These are phyloP conservation scores for Coemansia asiatica DNA, from an alignment of 192 early-diverging fungal genomes.

Conservation along the genomic window DNA sequence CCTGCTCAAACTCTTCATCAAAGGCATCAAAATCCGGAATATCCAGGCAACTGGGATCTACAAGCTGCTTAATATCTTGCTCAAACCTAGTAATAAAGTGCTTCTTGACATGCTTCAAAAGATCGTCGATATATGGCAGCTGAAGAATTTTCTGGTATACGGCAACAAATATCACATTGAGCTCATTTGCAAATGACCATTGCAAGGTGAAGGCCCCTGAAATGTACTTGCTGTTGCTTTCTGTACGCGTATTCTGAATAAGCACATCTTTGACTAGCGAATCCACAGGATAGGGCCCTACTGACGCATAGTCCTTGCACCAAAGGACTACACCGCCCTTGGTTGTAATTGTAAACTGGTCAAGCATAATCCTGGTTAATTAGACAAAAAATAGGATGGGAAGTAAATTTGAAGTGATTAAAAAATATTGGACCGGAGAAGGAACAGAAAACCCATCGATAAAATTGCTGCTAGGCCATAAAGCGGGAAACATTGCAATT, in stretches of 20 bases:
- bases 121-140: constrained; percentile 80
- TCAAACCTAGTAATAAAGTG: constrained; percentile 67
- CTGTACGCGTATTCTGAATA: constrained; percentile 67
- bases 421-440: too few species aligned
- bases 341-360: constrained; percentile 79
- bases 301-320: constrained; percentile 67
- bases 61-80: constrained; percentile 25
- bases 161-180: constrained; percentile 79
- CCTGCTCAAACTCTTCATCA: constrained; percentile 69
- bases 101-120: constrained; percentile 67
- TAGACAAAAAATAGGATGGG: too few species aligned
- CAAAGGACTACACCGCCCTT: constrained; percentile 88
- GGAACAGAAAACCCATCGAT: too few species aligned
- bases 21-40: constrained; percentile 57
- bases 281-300: constrained; percentile 66
- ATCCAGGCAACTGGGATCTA: constrained; percentile 12
- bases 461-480: too few species aligned
- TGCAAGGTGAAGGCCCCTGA: constrained; percentile 69
- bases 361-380: constrained; percentile 85
- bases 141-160: constrained; percentile 87
- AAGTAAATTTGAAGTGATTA: too few species aligned
- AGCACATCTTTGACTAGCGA: constrained; percentile 74
- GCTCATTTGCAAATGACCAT: constrained; percentile 80
- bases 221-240: constrained; percentile 59
- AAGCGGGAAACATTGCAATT: too few species aligned